Evolutionary conservation across 768 basidiomycete species (phyloP), one percentile per base, ranked within the genome.

Genomic region (Kwoniella heveanensis): DNA sequence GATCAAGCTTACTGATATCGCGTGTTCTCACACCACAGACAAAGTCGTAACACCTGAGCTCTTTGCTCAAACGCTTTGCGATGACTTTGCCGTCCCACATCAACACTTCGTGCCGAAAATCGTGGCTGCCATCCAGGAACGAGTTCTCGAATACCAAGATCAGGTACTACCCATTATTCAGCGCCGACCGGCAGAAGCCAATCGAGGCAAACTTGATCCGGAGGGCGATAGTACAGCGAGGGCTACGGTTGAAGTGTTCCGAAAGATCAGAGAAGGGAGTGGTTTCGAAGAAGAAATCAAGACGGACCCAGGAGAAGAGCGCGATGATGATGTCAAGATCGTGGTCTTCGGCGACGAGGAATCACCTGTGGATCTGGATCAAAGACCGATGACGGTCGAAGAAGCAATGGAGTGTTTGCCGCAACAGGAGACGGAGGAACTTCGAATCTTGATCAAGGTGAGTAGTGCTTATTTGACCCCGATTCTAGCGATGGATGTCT

Each of bases 361-460:
- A 15, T 46, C 32, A 47, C 24, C 29, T 19, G 59, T 66, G 25
- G 25, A 62, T 37, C 29, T 57, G 0, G 58, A 65, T 44, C 52
- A 62, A 15, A 64, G 24, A 72, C 78, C 68, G 77, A 81, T 79
- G 85, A 85, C 74, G 47, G 76, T 78, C 60, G 84, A 86, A 62
- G 79, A 90, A 53, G 86, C 89, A 67, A 88, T 88, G 76, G 82
- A 84, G 60, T 82, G 81, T 12, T 54, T 68, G 12, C 52, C 46
- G 6, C 48, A 52, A 13, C 66, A 57, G 59, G 83, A 86, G 77
- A 83, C 86, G 37, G 92, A 96, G 74, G 96, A 98, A 72, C 86
- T 96, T 85, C 83, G 96, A 58, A 90, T 99, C 67, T 74, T 92
- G 60, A 88, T 99, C 82, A 93, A 91, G 86, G 93, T 96, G 64